These are phyloP conservation scores for Fusarium mundagurra DNA, from an alignment of 2,329 filamentous ascomycete species.

Conservation along the genomic window DNA sequence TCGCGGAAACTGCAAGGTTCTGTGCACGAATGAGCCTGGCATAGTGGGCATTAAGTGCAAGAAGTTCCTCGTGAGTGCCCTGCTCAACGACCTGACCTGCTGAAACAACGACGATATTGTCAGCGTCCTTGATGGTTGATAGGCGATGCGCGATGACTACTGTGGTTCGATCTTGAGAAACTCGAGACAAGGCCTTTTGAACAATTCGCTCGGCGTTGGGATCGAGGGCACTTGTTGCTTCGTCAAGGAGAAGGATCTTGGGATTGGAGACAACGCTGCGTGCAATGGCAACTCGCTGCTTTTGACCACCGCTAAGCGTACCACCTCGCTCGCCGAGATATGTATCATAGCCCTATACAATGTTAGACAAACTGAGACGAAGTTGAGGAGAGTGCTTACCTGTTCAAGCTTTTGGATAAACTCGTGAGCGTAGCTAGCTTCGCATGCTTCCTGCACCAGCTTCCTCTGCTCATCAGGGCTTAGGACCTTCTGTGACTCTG, in stretches of 20 bases:
- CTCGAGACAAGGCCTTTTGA: slow-evolving; percentile 60
- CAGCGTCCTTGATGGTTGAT: slow-evolving; percentile 44
- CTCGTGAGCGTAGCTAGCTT: slow-evolving; percentile 35
- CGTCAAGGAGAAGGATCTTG: slow-evolving; percentile 69
- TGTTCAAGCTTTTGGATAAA: slow-evolving; percentile 36
- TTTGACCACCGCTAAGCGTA: slow-evolving; percentile 62
- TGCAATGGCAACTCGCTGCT: slow-evolving; percentile 72
- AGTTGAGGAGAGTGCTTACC: neutral
- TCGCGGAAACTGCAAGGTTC: neutral
- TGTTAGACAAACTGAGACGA: neutral
- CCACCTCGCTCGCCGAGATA: slow-evolving; percentile 38
- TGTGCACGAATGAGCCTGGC: slow-evolving; percentile 36
- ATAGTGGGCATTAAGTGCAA: slow-evolving; percentile 24
- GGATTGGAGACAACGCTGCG: slow-evolving; percentile 70
- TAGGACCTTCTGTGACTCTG: slow-evolving; percentile 13
- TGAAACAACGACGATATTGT: slow-evolving; percentile 41
- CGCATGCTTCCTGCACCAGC: slow-evolving; percentile 31
- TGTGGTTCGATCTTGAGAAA: slow-evolving; percentile 65
- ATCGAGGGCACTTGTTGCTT: slow-evolving; percentile 67
- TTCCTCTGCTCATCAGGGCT: neutral
- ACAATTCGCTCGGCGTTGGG: slow-evolving; percentile 56
- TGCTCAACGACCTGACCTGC: slow-evolving; percentile 34
- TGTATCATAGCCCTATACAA: slow-evolving; percentile 32
- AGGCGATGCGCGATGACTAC: slow-evolving; percentile 70
- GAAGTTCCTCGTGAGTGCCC: slow-evolving; percentile 35